Percentiles rank a stretch among this genome's conserved stretches.
phyloP scores from a whole-genome alignment of 2,329 filamentous ascomycete genomes.

The Calonectria pauciramosa region DNA sequence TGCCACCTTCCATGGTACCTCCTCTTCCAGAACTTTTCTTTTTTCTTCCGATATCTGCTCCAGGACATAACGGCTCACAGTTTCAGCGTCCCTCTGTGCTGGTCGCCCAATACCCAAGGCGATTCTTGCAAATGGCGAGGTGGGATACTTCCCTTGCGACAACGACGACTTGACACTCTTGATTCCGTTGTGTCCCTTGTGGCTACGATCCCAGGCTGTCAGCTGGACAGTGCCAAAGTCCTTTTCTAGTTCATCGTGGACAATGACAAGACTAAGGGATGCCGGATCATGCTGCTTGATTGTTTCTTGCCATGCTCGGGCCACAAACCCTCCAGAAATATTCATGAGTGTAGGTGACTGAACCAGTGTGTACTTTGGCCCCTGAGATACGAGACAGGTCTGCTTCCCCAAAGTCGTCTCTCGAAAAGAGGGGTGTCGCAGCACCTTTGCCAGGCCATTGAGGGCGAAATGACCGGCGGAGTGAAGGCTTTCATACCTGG shows the following conservation, averaged over 20 bases:
- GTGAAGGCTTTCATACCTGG: conserved; percentile 85
- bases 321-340: conserved; percentile 79
- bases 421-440: conserved; percentile 63
- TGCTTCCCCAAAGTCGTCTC: conserved; percentile 64
- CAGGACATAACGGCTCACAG: conserved; percentile 85
- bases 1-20: conserved; percentile 66
- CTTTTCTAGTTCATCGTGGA: conserved; percentile 91
- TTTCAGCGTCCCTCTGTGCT: conserved; percentile 72
- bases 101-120: conserved; percentile 92
- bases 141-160: conserved; percentile 55
- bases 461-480: conserved; percentile 88
- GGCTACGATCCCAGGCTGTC: conserved; percentile 73
- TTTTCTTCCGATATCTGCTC: conserved; percentile 71
- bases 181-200: conserved; percentile 81
- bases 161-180: conserved; percentile 73
- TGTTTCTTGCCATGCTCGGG: conserved; percentile 73
- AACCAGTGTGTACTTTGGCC: conserved; percentile 74
- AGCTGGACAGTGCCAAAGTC: conserved; percentile 76
- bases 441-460: conserved; percentile 65
- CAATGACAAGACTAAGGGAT: conserved; percentile 73
- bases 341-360: conserved; percentile 90
- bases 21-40: conserved; percentile 63
- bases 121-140: conserved; percentile 69
- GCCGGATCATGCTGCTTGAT: conserved; percentile 54
- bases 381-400: conserved; percentile 62